Conservation (phyloP, 2,329 filamentous ascomycete genomes). For the Macrophomina pseudophaseolina region DNA sequence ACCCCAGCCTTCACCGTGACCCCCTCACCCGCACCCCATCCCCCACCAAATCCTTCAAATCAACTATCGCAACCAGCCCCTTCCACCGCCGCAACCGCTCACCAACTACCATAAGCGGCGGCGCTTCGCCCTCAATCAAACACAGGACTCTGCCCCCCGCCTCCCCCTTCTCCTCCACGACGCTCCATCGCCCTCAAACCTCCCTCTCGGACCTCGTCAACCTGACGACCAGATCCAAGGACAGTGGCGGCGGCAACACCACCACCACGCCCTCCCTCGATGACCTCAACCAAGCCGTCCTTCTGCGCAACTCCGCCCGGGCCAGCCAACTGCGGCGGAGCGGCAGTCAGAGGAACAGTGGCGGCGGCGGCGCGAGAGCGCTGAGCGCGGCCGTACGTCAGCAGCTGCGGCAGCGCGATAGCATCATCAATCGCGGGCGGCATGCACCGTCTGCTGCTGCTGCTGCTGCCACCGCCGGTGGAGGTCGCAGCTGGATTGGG, state of each 20-base stretch:
- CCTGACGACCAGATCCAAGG: background rate
- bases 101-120: no score
- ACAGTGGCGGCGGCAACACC: background rate
- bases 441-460: background rate
- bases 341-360: background rate
- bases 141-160: background rate
- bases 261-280: slow-evolving; percentile 3
- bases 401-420: slow-evolving; percentile 14
- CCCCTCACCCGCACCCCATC: slow-evolving; percentile 14
- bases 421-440: slow-evolving; percentile 22
- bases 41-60: slow-evolving; percentile 6
- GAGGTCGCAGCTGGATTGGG: background rate
- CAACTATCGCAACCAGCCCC: slow-evolving; percentile 14
- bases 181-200: slow-evolving; percentile 2
- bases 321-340: slow-evolving; percentile 3
- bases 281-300: slow-evolving; percentile 13
- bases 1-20: background rate
- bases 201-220: slow-evolving; percentile 4
- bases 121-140: background rate
- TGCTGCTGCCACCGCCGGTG: background rate
- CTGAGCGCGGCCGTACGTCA: slow-evolving; percentile 20
- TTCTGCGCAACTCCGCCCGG: slow-evolving; percentile 1
- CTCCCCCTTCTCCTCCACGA: background rate
- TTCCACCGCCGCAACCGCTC: slow-evolving; percentile 17
- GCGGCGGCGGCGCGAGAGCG: background rate